Conservation (phyloP, 306 rosid genomes). For the Urtica urens region DNA sequence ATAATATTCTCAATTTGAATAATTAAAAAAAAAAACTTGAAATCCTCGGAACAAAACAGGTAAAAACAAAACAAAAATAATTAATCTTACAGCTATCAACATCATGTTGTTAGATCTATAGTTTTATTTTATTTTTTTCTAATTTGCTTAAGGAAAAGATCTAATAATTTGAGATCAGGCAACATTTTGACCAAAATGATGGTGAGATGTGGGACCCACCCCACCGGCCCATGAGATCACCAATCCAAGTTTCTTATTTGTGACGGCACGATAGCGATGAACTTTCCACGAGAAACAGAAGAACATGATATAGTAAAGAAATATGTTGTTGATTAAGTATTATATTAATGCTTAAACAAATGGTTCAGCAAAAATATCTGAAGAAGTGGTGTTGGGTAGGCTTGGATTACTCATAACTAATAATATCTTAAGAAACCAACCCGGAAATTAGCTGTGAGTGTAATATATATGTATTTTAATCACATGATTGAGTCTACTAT, state of each 20-base stretch:
- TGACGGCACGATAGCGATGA: conserved; percentile 37
- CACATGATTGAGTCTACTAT: background rate
- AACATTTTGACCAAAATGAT: conserved; percentile 3
- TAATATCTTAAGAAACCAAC: background rate
- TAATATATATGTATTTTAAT: background rate
- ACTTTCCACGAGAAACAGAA: conserved; percentile 7
- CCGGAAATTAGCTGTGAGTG: background rate
- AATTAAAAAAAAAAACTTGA: no score
- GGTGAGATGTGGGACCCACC: conserved; percentile 19
- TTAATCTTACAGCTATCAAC: no score
- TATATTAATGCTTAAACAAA: background rate
- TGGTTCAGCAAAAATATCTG: background rate
- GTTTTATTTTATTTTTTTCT: no score
- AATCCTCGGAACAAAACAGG: no score
- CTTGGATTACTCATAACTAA: background rate
- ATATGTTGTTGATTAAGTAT: background rate
- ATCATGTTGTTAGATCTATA: no score
- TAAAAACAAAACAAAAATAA: no score
- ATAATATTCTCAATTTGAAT: no score
- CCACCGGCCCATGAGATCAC: conserved; percentile 39
- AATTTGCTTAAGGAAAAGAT: no score
- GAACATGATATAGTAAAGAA: conserved; percentile 11
- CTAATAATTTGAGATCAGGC: background rate
- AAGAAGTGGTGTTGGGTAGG: background rate
- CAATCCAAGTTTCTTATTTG: conserved; percentile 23